Percentiles rank a stretch among this genome's conserved stretches.
These are phyloP conservation scores for Pleurotus platypus DNA, from an alignment of 768 basidiomycete genomes.

Conservation along the genomic window DNA sequence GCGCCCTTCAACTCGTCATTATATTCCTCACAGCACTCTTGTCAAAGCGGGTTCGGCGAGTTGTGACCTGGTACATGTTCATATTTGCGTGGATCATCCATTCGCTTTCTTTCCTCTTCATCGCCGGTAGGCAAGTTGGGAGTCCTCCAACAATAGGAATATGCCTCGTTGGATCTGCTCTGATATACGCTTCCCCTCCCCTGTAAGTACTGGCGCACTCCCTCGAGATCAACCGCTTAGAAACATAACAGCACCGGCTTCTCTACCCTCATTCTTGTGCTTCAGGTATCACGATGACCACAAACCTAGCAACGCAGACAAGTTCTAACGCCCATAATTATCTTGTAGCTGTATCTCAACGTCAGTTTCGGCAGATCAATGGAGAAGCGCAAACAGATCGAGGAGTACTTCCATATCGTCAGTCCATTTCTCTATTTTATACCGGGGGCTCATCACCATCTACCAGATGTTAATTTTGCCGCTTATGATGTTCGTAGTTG, in stretches of 20 bases:
- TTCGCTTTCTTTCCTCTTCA: slow-evolving; percentile 1
- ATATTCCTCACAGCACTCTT: slow-evolving; percentile 7
- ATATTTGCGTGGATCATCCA: slow-evolving; percentile 11
- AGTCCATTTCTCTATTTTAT: background rate
- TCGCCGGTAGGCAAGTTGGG: slow-evolving; percentile 6
- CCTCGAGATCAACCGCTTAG: too few species aligned
- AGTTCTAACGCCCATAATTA: too few species aligned
- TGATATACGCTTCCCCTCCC: slow-evolving; percentile 10
- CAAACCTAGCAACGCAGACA: too few species aligned
- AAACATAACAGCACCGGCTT: background rate
- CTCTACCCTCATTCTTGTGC: background rate
- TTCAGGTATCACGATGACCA: background rate
- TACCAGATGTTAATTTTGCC: background rate
- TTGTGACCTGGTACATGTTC: slow-evolving; percentile 10
- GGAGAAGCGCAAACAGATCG: background rate
- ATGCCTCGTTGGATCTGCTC: slow-evolving; percentile 7
- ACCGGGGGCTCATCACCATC: background rate
- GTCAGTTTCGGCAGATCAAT: background rate
- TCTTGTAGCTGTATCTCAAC: background rate
- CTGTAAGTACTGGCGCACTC: background rate
- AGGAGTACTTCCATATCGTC: background rate
- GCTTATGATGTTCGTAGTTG: background rate
- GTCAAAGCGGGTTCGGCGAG: slow-evolving; percentile 4
- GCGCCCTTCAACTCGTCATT: background rate
- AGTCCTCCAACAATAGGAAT: background rate